Percentiles rank a stretch among this genome's conserved stretches.
Conservation (phyloP, 805 yeast species). For the Metschnikowia noctiluminum region DNA sequence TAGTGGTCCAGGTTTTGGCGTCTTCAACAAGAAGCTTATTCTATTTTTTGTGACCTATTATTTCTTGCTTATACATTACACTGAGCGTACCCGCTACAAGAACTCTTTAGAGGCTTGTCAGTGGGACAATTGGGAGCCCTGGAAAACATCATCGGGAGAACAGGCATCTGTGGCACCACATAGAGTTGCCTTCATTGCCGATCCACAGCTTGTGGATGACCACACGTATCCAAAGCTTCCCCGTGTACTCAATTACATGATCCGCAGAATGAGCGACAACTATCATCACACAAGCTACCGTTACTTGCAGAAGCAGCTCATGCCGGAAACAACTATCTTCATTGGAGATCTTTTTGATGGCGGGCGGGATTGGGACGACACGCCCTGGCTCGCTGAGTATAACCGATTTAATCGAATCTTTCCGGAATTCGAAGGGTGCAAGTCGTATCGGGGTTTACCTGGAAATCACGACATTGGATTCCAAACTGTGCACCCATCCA, state of each 20-base stretch:
- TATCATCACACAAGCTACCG: constrained; percentile 76
- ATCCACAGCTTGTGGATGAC: constrained; percentile 90
- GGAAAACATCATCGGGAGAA: constrained; percentile 37
- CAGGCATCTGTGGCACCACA: constrained; percentile 33
- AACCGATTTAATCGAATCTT: constrained; percentile 66
- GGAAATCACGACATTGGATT: constrained; percentile 98
- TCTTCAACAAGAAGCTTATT: not conserved
- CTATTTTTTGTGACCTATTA: constrained; percentile 18
- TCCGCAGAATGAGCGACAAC: constrained; percentile 66
- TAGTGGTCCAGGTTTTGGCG: not conserved
- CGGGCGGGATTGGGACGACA: constrained; percentile 80
- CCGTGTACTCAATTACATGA: constrained; percentile 45
- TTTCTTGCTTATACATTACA: constrained; percentile 27
- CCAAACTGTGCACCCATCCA: constrained; percentile 62
- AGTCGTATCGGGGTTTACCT: constrained; percentile 47
- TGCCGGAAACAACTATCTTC: constrained; percentile 75
- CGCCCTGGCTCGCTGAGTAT: constrained; percentile 67
- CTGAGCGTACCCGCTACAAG: constrained; percentile 30
- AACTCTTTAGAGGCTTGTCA: constrained; percentile 26
- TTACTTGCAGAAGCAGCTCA: constrained; percentile 50
- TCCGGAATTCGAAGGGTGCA: constrained; percentile 48
- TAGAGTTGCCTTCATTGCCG: constrained; percentile 67
- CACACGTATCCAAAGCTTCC: constrained; percentile 81
- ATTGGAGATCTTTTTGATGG: constrained; percentile 95
- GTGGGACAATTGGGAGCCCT: constrained; percentile 65